Conservation (phyloP, 768 basidiomycete species). For the Mycena venus region DNA sequence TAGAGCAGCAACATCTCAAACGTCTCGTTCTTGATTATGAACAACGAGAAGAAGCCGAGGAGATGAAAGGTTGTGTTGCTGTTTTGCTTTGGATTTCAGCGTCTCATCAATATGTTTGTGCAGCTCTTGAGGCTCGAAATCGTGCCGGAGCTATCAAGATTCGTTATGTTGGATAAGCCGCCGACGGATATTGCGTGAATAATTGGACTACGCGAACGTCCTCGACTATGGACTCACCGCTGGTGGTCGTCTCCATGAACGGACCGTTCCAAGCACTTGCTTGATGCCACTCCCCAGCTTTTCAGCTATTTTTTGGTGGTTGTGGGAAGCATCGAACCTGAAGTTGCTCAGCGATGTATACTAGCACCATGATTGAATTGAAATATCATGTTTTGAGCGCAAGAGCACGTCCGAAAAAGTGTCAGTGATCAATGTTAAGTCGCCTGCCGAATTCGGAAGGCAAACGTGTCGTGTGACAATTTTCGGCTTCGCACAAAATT, state of each 20-base stretch:
- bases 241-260: background rate
- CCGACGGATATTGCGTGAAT: background rate
- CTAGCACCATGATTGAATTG: background rate
- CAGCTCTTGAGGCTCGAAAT: slow-evolving; percentile 79
- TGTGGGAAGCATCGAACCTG: background rate
- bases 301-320: background rate
- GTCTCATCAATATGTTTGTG: background rate
- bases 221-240: slow-evolving; percentile 7
- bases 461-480: background rate
- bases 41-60: slow-evolving; percentile 89
- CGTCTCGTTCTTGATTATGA: slow-evolving; percentile 93
- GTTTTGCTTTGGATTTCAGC: slow-evolving; percentile 2
- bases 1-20: slow-evolving; percentile 97
- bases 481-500: background rate
- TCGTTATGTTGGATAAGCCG: slow-evolving; percentile 73
- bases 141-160: slow-evolving; percentile 81
- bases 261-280: background rate
- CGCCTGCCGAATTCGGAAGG: no score
- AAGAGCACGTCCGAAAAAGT: background rate
- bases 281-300: background rate
- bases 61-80: slow-evolving; percentile 71
- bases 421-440: background rate
- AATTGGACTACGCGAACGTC: background rate
- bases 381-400: background rate
- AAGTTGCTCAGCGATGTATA: background rate